Percentiles rank a stretch among this genome's conserved stretches.
Conservation (phyloP, 2,329 filamentous ascomycete species). For the Byssoonygena ceratinophila region DNA sequence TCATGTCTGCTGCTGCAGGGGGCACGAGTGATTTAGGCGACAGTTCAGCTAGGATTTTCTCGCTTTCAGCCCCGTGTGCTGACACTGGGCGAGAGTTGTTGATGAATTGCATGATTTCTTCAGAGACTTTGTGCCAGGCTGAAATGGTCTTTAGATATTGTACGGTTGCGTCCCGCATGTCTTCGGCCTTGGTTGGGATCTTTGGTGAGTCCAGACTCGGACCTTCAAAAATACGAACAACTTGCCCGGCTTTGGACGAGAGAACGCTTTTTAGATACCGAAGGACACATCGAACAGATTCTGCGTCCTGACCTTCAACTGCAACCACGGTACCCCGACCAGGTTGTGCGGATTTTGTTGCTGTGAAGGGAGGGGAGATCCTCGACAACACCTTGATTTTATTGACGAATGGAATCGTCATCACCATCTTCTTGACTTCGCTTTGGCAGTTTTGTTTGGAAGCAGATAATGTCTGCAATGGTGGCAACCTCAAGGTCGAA, state of each 20-base stretch:
- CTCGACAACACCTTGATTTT: conserved; percentile 68
- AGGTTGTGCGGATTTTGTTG: conserved; percentile 23
- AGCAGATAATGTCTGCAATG: conserved; percentile 38
- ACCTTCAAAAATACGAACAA: conserved; percentile 42
- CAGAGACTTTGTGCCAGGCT: conserved; percentile 65
- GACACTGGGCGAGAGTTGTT: conserved; percentile 25
- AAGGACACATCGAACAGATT: conserved; percentile 56
- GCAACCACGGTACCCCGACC: conserved; percentile 70
- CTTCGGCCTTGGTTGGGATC: conserved; percentile 20
- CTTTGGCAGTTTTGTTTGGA: conserved; percentile 31
- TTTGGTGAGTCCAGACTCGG: conserved; percentile 24
- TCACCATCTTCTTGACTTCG: conserved; percentile 57
- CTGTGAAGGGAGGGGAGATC: conserved; percentile 58
- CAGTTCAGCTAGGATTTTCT: conserved; percentile 19
- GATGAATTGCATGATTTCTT: conserved; percentile 55
- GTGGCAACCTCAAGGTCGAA: conserved; percentile 44
- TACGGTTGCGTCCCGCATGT: conserved; percentile 39
- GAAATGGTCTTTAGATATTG: conserved; percentile 58
- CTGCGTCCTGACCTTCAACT: conserved; percentile 61
- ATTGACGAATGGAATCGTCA: conserved; percentile 60
- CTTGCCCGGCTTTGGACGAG: conserved; percentile 43
- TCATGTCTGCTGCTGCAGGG: conserved; percentile 16
- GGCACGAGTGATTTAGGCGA: conserved; percentile 29
- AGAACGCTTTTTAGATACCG: conserved; percentile 50
- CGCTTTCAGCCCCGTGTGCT: conserved; percentile 16